A percentile compares a stretch with the other conserved stretches of the same genome.
Conservation (phyloP, 2,329 filamentous ascomycete genomes). For the Diaporthe nobilis region DNA sequence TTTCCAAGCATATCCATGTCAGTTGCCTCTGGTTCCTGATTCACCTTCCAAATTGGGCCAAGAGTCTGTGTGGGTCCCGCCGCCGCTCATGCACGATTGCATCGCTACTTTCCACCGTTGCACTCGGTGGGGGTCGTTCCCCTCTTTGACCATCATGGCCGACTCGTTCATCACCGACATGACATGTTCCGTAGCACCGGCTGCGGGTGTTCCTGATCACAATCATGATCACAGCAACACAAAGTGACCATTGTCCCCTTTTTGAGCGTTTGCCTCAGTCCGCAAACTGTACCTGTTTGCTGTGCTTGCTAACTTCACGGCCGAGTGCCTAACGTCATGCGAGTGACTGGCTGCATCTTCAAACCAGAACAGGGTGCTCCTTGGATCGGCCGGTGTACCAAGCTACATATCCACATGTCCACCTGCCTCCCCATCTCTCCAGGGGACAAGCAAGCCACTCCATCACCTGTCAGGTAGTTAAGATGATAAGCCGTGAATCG, state of each 20-base stretch:
- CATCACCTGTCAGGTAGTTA: background rate
- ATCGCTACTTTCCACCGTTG: constrained; percentile 3
- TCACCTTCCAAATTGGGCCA: constrained; percentile 16
- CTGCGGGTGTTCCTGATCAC: background rate
- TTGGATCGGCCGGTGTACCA: constrained; percentile 4
- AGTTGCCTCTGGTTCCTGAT: constrained; percentile 1
- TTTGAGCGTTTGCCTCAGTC: no score
- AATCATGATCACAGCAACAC: background rate
- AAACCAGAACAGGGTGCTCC: background rate
- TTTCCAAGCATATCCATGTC: constrained; percentile 15
- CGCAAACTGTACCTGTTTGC: background rate
- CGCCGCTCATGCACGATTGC: constrained; percentile 18
- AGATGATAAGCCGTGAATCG: constrained; percentile 4
- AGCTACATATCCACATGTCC: background rate
- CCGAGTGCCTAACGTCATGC: background rate
- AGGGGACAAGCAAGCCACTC: background rate
- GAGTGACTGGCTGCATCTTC: background rate
- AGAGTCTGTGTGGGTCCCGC: constrained; percentile 5
- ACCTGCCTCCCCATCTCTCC: background rate
- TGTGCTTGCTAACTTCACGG: background rate
- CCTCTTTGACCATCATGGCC: constrained; percentile 10
- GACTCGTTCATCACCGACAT: constrained; percentile 23
- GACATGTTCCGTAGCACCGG: background rate
- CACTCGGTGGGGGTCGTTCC: background rate
- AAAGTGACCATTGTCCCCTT: background rate